A percentile compares a stretch with the other conserved stretches of the same genome.
These are phyloP conservation scores for Podosphaera leucotricha DNA, from an alignment of 2,329 filamentous ascomycete species.

Conservation along the genomic window DNA sequence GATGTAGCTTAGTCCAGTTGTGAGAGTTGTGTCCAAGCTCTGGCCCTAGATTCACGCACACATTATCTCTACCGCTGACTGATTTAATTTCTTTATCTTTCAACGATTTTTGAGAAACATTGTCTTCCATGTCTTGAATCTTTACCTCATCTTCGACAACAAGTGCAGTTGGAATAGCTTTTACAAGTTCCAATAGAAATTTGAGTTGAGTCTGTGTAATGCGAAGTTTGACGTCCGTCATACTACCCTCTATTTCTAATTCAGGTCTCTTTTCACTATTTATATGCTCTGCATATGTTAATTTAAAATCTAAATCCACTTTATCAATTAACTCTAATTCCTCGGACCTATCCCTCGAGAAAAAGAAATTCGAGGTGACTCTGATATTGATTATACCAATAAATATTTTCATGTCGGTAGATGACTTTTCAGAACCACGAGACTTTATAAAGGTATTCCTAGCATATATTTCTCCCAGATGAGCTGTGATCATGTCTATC, in stretches of 20 bases:
- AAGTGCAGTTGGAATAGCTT: slow-evolving; percentile 73
- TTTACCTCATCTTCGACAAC: slow-evolving; percentile 46
- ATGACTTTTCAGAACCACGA: slow-evolving; percentile 48
- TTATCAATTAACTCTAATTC: slow-evolving; percentile 94
- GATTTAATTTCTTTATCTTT: neutral
- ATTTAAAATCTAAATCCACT: slow-evolving; percentile 78
- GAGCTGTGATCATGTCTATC: slow-evolving; percentile 71
- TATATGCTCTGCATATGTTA: slow-evolving; percentile 77
- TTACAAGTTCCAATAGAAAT: slow-evolving; percentile 68
- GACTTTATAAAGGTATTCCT: slow-evolving; percentile 79
- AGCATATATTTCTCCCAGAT: slow-evolving; percentile 90
- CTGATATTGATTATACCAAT: slow-evolving; percentile 82
- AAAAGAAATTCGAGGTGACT: slow-evolving; percentile 75
- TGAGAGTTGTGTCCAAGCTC: slow-evolving; percentile 46
- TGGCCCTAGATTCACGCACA: slow-evolving; percentile 33
- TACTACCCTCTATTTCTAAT: slow-evolving; percentile 68
- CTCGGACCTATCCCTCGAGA: slow-evolving; percentile 45
- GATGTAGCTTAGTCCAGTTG: slow-evolving; percentile 79
- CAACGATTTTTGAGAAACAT: slow-evolving; percentile 31
- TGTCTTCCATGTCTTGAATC: slow-evolving; percentile 50
- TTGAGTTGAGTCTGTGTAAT: slow-evolving; percentile 81
- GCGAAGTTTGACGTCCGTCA: slow-evolving; percentile 81
- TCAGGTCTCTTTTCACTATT: slow-evolving; percentile 59
- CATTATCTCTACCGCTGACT: slow-evolving; percentile 14
- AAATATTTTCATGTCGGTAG: slow-evolving; percentile 69